Conservation (phyloP, 441 rosid species). For the Euphorbia celastroides region DNA sequence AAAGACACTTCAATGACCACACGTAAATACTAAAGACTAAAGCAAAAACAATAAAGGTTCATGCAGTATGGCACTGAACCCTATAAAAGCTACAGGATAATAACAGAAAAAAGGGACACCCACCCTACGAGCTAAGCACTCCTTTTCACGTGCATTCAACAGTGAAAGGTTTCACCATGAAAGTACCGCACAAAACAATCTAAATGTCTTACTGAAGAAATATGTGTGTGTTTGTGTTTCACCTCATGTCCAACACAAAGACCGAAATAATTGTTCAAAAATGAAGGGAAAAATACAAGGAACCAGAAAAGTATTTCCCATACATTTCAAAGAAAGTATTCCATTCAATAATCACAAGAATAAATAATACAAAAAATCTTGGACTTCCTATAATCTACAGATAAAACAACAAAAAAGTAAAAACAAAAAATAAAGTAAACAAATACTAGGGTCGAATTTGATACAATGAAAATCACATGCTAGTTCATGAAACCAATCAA, state of each 20-base stretch:
- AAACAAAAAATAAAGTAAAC: neutral
- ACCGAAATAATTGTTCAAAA: neutral
- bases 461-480: neutral
- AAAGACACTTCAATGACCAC: constrained; percentile 11
- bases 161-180: neutral
- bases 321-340: neutral
- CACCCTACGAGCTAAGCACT: neutral
- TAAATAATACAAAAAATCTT: neutral
- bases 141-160: neutral
- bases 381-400: too few species aligned
- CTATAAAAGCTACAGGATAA: neutral
- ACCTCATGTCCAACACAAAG: neutral
- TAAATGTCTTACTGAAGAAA: neutral
- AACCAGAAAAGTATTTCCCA: neutral
- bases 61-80: neutral
- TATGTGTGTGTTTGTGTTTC: neutral
- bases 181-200: neutral
- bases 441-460: neutral
- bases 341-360: too few species aligned
- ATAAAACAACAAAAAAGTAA: neutral
- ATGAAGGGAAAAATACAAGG: neutral
- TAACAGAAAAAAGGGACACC: neutral
- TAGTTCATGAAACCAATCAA: neutral
- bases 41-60: constrained; percentile 5
- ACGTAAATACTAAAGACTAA: constrained; percentile 5